Conservation (phyloP, 192 early-diverging fungal genomes). For the Gigaspora rosea region DNA sequence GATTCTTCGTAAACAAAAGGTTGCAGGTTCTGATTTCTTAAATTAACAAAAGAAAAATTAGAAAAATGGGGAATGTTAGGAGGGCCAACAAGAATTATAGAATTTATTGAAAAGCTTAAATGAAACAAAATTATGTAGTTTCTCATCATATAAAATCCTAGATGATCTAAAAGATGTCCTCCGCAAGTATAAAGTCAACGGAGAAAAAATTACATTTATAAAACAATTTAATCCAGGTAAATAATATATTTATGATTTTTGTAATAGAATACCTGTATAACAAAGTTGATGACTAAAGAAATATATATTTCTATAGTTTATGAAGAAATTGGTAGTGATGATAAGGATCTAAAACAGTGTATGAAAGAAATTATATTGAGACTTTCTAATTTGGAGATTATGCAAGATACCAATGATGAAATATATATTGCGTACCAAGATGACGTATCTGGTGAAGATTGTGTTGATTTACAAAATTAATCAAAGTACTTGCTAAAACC, state of each 20-base stretch:
- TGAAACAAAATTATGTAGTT: not conserved
- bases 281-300: not conserved
- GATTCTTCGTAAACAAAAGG: not conserved
- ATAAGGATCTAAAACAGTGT: not conserved
- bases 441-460: constrained; percentile 15
- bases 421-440: not conserved
- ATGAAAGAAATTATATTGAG: not conserved
- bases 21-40: not conserved
- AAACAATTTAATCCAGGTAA: not conserved
- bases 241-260: no score
- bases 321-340: constrained; percentile 1
- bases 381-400: constrained; percentile 1
- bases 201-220: not conserved
- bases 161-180: not conserved
- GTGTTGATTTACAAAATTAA: no score
- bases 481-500: no score
- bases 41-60: constrained; percentile 7
- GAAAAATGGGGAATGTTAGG: not conserved
- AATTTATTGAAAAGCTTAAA: not conserved
- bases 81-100: not conserved
- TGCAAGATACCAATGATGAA: not conserved
- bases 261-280: not conserved
- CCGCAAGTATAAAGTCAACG: not conserved
- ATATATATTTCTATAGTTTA: constrained; percentile 1
- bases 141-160: not conserved